Evolutionary conservation across 176 grass and related monocot genomes (phyloP), one percentile per base, ranked within the genome.

Genomic region (Triticum aestivum): DNA sequence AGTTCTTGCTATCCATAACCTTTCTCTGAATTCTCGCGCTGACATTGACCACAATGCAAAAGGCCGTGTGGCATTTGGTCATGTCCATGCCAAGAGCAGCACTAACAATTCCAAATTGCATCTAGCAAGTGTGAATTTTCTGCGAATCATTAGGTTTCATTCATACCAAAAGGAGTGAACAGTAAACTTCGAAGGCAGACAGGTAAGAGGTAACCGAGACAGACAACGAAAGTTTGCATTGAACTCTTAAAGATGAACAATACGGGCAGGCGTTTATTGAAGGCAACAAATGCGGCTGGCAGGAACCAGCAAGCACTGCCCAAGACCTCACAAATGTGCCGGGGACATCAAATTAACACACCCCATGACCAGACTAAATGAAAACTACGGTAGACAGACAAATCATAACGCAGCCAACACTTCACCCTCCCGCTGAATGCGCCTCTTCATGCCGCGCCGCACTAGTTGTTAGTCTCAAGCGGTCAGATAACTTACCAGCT

Each of bases 221-320:
- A 41, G 14, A 52, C 76, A 79, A 86, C 38, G 33, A 64, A 86
- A 49, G 77, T 73, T 80, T 73, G 85, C 85, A 81, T 65, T 87
- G 54, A 72, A 73, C 32, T 73, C 20, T 87, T 11, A 32, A 81
- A 35, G 38, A 52, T 62, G 73, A 61, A 47, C 61, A 34, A 69
- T 23, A 26, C 30, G 30, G 69, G 67, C 47, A 58, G 23, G 72
- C 45, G 24, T 78, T 83, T 83, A 83, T 83, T 83, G 24, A 37
- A 61, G 29, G 65, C 76, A 86, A 86, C 68, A 86, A 24, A 30
- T 62, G 47, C 49, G 72, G 49, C 76, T 72, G 15, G 27, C 1
- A 80, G 35, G 33, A 45, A 45, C 44, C 44, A 45, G 9, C 44
- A 62, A 80, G 79, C n/a, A 21, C 24, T 69, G 63, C 18, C 73